A percentile compares a stretch with the other conserved stretches of the same genome.
Evolutionary conservation across 169 alveolate species (phyloP).

Genomic region (Cryptosporidium bovis): DNA sequence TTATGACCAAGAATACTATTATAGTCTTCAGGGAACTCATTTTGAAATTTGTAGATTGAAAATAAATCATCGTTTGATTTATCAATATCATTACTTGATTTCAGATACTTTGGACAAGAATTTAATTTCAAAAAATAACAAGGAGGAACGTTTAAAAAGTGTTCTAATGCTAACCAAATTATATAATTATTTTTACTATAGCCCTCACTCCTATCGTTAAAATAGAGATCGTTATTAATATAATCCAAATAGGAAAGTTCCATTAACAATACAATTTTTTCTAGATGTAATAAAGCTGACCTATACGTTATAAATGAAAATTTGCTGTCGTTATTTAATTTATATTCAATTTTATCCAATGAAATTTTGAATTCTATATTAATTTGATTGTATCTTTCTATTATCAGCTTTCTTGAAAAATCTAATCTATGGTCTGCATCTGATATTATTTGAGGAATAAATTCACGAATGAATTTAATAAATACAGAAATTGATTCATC

Average conservation of each 20-base stretch:
- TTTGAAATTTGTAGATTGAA: constrained; percentile 39
- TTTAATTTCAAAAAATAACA: constrained; percentile 24
- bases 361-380: constrained; percentile 18
- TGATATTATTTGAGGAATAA: constrained; percentile 44
- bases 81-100: no score
- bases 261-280: constrained; percentile 22
- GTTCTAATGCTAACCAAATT: constrained; percentile 34
- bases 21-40: constrained; percentile 23
- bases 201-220: background rate
- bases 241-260: constrained; percentile 36
- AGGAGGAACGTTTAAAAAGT: constrained; percentile 36
- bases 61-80: background rate
- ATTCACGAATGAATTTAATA: constrained; percentile 43
- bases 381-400: constrained; percentile 45
- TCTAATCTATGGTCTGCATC: constrained; percentile 1
- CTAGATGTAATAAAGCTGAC: constrained; percentile 15
- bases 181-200: background rate
- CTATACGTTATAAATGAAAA: constrained; percentile 1
- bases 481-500: constrained; percentile 59
- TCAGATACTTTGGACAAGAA: background rate
- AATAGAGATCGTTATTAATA: background rate
- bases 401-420: constrained; percentile 25
- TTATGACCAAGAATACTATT: background rate
- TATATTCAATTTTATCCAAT: background rate
- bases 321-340: no score